These are phyloP conservation scores for Lactarius evosmus DNA, from an alignment of 768 basidiomycete species.

Conservation along the genomic window DNA sequence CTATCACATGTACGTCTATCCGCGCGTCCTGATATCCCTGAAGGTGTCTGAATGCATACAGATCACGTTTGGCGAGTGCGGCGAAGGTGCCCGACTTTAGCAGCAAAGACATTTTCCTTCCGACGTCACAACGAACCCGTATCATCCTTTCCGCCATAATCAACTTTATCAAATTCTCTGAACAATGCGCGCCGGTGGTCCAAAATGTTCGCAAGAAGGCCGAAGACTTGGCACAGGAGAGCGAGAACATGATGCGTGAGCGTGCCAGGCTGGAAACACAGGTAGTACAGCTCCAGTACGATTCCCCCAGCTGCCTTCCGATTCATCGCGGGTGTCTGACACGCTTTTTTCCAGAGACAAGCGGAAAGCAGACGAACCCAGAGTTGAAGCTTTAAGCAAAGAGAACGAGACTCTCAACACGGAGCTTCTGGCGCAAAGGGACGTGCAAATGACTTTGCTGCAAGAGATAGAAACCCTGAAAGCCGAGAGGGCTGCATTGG, in stretches of 20 bases:
- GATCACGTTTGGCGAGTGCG: slow-evolving; percentile 66
- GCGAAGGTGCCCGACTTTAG: slow-evolving; percentile 77
- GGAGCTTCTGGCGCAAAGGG: slow-evolving; percentile 67
- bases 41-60: slow-evolving; percentile 30
- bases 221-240: slow-evolving; percentile 53
- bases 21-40: neutral
- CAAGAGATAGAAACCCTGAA: slow-evolving; percentile 71
- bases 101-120: slow-evolving; percentile 66
- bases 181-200: slow-evolving; percentile 64
- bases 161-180: slow-evolving; percentile 90
- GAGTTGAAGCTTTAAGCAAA: slow-evolving; percentile 53
- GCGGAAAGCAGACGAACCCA: slow-evolving; percentile 66
- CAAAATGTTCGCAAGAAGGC: slow-evolving; percentile 60
- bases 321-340: neutral
- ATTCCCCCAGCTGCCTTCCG: slow-evolving; percentile 4
- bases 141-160: slow-evolving; percentile 82
- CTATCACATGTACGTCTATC: slow-evolving; percentile 57
- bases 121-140: slow-evolving; percentile 72
- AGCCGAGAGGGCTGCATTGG: slow-evolving; percentile 59
- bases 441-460: slow-evolving; percentile 54
- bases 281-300: slow-evolving; percentile 57
- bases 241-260: slow-evolving; percentile 54
- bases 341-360: slow-evolving; percentile 44
- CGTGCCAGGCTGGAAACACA: slow-evolving; percentile 49
- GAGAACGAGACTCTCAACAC: slow-evolving; percentile 62